Base-by-base conservation (phyloP, 2,329 filamentous ascomycete species). In the Clonostachys rosea region DNA sequence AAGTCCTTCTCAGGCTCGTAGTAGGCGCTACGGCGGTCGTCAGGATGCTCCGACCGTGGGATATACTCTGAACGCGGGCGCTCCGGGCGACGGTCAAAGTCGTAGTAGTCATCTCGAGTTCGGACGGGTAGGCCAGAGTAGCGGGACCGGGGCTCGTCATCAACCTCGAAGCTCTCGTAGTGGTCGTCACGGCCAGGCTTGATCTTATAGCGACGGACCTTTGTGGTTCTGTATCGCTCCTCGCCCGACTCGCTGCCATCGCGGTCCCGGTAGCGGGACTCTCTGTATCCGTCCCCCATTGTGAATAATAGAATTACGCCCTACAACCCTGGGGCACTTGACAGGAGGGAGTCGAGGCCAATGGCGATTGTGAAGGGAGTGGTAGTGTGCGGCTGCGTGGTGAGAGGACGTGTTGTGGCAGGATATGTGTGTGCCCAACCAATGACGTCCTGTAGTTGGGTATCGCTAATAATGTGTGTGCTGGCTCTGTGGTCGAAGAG, bases 181-280 rank as follows among this genome's bases (percentile, higher is more conserved):
- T 64, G 66, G 50, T 73, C 72, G 43, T 64, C 60, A 45, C 67
- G 66, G 45, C 59, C 63, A 11, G 69, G 66, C 9, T 62, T 60
- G 30, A 78, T 73, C 58, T 78, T 78, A 66, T 79, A 79, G 47
- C 75, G 70, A 50, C 70, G 73, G 46, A 78, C 68, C n/a, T 72
- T 76, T 6, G 73, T 71, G 49, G 62, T 67, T 55, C 65, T 67
- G 61, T 70, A 71, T 40, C 64, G 62, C 44, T 76, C 73, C 47
- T 76, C 75, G 50, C 74, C 70, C 13, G 62, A 68, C 42, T 60
- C 60, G 50, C 52, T 57, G 44, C 65, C 62, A 45, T 51, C 53
- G 40, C 61, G 47, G 20, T 51, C 50, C 30, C 47, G 45, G 20
- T 52, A 52, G 46, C 58, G 54, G 48, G 57, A 56, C 44, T 64